phyloP scores from a whole-genome alignment of 805 yeast species.

The Ogataea glucozyma region DNA sequence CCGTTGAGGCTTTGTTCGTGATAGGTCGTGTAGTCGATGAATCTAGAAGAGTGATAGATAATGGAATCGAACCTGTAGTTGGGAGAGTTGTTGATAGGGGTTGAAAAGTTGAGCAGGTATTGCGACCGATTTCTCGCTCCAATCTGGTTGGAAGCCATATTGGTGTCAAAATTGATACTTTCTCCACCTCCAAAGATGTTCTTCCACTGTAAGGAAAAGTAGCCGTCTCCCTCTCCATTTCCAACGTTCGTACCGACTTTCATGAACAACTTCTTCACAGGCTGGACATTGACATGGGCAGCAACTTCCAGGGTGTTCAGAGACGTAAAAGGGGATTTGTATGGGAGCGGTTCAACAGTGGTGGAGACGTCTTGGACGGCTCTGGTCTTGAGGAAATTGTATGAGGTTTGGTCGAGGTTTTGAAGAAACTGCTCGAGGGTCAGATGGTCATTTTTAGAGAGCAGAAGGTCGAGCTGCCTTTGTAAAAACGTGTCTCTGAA shows the following conservation, averaged over 20 bases:
- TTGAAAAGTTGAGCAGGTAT: constrained; percentile 47
- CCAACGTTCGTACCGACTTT: constrained; percentile 96
- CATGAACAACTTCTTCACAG: constrained; percentile 72
- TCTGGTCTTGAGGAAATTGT: constrained; percentile 44
- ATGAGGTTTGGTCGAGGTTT: constrained; percentile 45
- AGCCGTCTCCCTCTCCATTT: constrained; percentile 96
- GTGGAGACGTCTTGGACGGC: constrained; percentile 45
- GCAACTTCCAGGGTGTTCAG: constrained; percentile 30
- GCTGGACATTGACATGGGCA: constrained; percentile 39
- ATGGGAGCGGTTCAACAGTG: constrained; percentile 27
- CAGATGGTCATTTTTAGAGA: constrained; percentile 33
- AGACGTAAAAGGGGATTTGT: constrained; percentile 20
- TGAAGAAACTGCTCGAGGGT: constrained; percentile 43
- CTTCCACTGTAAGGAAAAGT: constrained; percentile 67
- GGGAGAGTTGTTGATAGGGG: constrained; percentile 46
- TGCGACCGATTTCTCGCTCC: constrained; percentile 53
- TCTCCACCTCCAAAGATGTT: constrained; percentile 63
- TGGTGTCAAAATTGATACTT: constrained; percentile 47
- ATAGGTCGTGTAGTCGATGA: constrained; percentile 47
- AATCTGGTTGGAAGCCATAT: constrained; percentile 40
- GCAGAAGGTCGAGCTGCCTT: constrained; percentile 49
- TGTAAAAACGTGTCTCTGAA: constrained; percentile 48
- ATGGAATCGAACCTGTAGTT: constrained; percentile 42
- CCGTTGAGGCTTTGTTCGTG: constrained; percentile 48
- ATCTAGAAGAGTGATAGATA: constrained; percentile 44